Conservation (phyloP, 768 basidiomycete genomes). For the Boletus speciosus region DNA sequence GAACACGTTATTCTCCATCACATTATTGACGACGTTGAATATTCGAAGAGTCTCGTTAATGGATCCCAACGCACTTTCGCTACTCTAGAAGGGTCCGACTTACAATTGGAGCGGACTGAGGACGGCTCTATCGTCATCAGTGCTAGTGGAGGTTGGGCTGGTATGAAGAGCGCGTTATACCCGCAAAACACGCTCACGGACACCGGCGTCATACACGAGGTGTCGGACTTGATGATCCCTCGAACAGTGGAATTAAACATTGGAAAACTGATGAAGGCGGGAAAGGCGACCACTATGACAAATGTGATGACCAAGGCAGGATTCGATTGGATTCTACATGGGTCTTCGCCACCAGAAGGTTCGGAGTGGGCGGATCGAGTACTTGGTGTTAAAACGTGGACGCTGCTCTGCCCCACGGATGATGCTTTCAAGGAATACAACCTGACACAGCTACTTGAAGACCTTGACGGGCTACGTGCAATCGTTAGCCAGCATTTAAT, state of each 20-base stretch:
- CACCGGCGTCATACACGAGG: slow-evolving; percentile 88
- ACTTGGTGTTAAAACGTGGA: slow-evolving; percentile 65
- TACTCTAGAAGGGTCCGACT: slow-evolving; percentile 81
- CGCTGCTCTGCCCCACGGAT: slow-evolving; percentile 87
- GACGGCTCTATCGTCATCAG: slow-evolving; percentile 46
- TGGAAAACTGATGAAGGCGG: slow-evolving; percentile 87
- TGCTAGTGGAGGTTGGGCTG: slow-evolving; percentile 77
- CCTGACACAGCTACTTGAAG: slow-evolving; percentile 65
- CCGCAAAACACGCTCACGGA: slow-evolving; percentile 72
- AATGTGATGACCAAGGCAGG: slow-evolving; percentile 81
- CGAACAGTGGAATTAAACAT: slow-evolving; percentile 81
- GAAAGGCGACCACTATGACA: slow-evolving; percentile 85
- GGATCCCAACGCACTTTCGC: slow-evolving; percentile 71
- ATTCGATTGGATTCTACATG: slow-evolving; percentile 88
- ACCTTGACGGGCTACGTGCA: slow-evolving; percentile 47
- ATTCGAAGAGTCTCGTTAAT: slow-evolving; percentile 55
- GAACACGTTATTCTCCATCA: slow-evolving; percentile 88
- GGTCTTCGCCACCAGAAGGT: slow-evolving; percentile 70
- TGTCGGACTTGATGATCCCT: slow-evolving; percentile 83
- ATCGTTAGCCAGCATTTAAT: slow-evolving; percentile 80
- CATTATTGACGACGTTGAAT: slow-evolving; percentile 71
- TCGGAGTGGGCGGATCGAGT: slow-evolving; percentile 58
- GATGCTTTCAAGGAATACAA: slow-evolving; percentile 88
- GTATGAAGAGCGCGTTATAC: slow-evolving; percentile 57
- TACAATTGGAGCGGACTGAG: slow-evolving; percentile 65